A percentile compares a stretch with the other conserved stretches of the same genome.
These are phyloP conservation scores for Microbotryomycetes sp. DNA, from an alignment of 1,284 basidiomycete genomes.

Conservation along the genomic window DNA sequence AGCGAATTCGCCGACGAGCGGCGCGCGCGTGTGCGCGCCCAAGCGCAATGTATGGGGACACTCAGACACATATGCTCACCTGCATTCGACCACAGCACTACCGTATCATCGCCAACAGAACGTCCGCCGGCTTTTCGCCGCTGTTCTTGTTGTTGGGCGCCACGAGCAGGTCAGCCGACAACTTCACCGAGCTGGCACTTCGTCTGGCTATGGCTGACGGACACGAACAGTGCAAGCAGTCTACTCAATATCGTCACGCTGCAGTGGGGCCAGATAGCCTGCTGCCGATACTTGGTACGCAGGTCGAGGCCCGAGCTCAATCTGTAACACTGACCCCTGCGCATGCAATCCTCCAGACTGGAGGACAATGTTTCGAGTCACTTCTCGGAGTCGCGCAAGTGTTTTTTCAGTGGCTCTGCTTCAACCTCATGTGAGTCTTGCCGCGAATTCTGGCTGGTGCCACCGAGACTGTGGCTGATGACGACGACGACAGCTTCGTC, in stretches of 20 bases:
- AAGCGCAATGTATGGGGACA: not conserved
- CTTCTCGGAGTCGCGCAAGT: constrained; percentile 80
- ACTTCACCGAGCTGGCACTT: not conserved
- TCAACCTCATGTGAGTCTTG: constrained; percentile 65
- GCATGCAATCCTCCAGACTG: constrained; percentile 46
- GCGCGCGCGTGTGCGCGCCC: not conserved
- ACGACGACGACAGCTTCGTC: constrained; percentile 54
- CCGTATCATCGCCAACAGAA: constrained; percentile 58
- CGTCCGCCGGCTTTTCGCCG: constrained; percentile 29
- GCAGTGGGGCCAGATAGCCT: constrained; percentile 77
- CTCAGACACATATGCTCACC: not conserved
- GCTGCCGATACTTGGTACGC: constrained; percentile 68
- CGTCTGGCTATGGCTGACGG: not conserved
- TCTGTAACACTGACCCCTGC: not conserved
- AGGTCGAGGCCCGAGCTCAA: not conserved
- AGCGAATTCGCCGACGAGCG: constrained; percentile 8
- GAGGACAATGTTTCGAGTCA: constrained; percentile 69
- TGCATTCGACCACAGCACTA: constrained; percentile 49
- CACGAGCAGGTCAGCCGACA: constrained; percentile 45
- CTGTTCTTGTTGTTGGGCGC: constrained; percentile 90
- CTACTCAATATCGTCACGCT: constrained; percentile 56
- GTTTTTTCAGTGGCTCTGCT: constrained; percentile 74
- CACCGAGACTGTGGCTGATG: constrained; percentile 7
- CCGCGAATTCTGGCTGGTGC: not conserved
- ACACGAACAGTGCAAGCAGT: constrained; percentile 33